Evolutionary conservation across 352 stramenopile species (phyloP).

Genomic region (Globisporangium cederbergense): DNA sequence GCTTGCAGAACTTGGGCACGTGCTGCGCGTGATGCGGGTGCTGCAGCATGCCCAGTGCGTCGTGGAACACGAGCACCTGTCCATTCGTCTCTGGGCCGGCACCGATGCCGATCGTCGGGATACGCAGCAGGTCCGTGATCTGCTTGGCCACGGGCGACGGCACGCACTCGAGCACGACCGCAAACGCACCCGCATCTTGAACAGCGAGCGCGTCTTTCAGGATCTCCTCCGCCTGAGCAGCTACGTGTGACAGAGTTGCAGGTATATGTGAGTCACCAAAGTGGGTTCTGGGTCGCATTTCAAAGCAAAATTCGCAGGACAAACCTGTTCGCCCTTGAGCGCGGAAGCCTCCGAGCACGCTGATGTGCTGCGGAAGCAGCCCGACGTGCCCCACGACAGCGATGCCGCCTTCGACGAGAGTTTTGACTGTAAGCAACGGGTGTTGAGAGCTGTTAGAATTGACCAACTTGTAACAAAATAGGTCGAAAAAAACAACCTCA

Average conservation of each 20-base stretch:
- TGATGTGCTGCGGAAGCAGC: conserved; percentile 95
- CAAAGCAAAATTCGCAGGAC: not conserved
- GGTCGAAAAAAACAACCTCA: no score
- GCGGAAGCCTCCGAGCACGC: conserved; percentile 95
- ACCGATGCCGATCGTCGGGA: conserved; percentile 99
- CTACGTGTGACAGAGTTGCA: conserved; percentile 21
- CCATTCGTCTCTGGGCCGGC: conserved; percentile 92
- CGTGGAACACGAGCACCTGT: conserved; percentile 98
- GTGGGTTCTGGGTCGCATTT: not conserved
- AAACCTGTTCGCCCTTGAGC: conserved; percentile 94
- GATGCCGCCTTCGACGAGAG: conserved; percentile 82
- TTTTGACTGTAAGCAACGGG: conserved; percentile 43
- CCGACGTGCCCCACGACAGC: conserved; percentile 98
- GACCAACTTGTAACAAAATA: not conserved
- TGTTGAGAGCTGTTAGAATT: not conserved
- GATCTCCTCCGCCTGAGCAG: conserved; percentile 83
- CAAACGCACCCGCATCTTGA: conserved; percentile 95
- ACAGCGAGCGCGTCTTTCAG: conserved; percentile 96
- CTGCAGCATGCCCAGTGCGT: conserved; percentile 97
- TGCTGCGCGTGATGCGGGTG: conserved; percentile 96
- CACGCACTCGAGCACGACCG: conserved; percentile 86
- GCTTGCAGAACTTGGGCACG: conserved; percentile 98
- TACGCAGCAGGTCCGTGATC: conserved; percentile 94
- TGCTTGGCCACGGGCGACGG: conserved; percentile 88
- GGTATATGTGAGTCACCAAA: not conserved